Conservation (phyloP, 1,284 basidiomycete species). For the Crepidotus sp. region DNA sequence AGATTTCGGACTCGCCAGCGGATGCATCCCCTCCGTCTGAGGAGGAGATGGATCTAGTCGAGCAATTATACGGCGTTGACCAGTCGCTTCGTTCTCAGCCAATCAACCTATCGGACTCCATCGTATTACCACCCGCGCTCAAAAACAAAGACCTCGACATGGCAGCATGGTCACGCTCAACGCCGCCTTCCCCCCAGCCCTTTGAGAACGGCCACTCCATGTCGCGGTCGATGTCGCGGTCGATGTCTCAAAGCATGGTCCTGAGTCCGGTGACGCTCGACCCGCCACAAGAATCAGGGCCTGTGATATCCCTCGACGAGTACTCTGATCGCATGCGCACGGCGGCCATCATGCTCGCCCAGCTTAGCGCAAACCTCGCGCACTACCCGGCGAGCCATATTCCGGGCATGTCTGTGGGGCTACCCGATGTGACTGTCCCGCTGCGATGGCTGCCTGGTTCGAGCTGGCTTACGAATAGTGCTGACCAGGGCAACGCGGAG, state of each 20-base stretch:
- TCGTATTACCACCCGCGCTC: conserved; percentile 70
- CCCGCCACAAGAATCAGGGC: conserved; percentile 15
- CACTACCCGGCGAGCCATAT: conserved; percentile 35
- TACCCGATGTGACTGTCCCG: conserved; percentile 18
- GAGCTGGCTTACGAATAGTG: conserved; percentile 38
- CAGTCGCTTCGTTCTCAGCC: conserved; percentile 61
- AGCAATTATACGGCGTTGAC: conserved; percentile 81
- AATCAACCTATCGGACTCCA: conserved; percentile 71
- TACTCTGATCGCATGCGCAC: conserved; percentile 98
- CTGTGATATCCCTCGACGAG: conserved; percentile 70
- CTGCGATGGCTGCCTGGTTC: conserved; percentile 59
- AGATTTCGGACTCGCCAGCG: conserved; percentile 23
- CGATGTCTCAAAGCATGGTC: conserved; percentile 11
- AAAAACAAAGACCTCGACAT: conserved; percentile 87
- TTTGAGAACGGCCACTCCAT: conserved; percentile 23
- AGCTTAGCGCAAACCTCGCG: conserved; percentile 80
- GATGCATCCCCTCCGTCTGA: conserved; percentile 29
- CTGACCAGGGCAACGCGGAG: conserved; percentile 14
- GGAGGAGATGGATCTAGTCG: conserved; percentile 87
- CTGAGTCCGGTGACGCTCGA: conserved; percentile 16
- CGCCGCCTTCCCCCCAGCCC: conserved; percentile 37
- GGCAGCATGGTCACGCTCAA: conserved; percentile 69
- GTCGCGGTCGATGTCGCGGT: conserved; percentile 16
- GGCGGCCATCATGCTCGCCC: conserved; percentile 96
- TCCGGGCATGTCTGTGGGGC: conserved; percentile 13